These are phyloP conservation scores for Hymenoscyphus fructigenus DNA, from an alignment of 2,329 filamentous ascomycete genomes.

Conservation along the genomic window DNA sequence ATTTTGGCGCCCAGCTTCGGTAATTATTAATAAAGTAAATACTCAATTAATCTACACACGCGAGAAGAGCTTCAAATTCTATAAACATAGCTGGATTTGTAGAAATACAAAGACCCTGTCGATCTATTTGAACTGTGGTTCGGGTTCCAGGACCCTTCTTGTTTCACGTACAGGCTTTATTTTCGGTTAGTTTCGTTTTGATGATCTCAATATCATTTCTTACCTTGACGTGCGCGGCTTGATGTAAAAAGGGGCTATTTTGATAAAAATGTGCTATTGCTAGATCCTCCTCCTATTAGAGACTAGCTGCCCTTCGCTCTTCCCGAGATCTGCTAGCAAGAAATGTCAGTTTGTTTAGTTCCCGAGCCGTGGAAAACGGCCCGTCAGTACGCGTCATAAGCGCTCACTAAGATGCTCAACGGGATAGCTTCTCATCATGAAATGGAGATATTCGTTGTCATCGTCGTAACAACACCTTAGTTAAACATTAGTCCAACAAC, in stretches of 20 bases:
- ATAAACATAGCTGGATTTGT: background rate
- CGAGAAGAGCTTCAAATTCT: background rate
- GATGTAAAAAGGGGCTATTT: background rate
- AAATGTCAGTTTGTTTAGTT: too few relatives aligned
- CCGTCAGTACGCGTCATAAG: too few relatives aligned
- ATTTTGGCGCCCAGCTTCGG: background rate
- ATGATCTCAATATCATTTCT: constrained; percentile 1
- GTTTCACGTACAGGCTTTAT: background rate
- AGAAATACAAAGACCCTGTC: background rate
- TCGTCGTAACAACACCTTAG: too few relatives aligned
- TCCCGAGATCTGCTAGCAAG: background rate
- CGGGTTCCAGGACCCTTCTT: background rate
- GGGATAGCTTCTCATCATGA: too few relatives aligned
- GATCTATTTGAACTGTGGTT: background rate
- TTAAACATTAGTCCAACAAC: too few relatives aligned
- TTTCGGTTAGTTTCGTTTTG: background rate
- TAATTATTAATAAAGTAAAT: background rate
- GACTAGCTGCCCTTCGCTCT: background rate
- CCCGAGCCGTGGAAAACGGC: too few relatives aligned
- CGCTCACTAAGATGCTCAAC: too few relatives aligned
- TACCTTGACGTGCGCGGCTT: background rate
- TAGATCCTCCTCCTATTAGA: background rate
- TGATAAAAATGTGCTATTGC: background rate
- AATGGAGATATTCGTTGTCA: too few relatives aligned
- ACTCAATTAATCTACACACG: background rate